Evolutionary conservation across 2,329 filamentous ascomycete genomes (phyloP).

Genomic region (Alternaria triticimaculans): DNA sequence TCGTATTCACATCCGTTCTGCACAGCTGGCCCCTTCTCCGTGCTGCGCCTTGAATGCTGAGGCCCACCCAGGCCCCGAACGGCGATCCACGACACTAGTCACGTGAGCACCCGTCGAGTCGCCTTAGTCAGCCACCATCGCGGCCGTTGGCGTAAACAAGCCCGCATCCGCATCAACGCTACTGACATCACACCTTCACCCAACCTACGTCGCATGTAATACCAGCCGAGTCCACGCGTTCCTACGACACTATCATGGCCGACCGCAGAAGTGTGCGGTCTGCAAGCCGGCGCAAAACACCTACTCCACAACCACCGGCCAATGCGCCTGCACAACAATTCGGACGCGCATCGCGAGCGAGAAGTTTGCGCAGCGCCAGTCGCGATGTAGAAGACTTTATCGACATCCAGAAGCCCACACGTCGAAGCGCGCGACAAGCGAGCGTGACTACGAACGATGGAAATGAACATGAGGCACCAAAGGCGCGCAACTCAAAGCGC

Average conservation of each 20-base stretch:
- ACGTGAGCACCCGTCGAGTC: constrained; percentile 24
- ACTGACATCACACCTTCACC: background rate
- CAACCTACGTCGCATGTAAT: constrained; percentile 13
- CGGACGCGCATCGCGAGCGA: constrained; percentile 34
- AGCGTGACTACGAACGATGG: constrained; percentile 39
- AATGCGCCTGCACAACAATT: constrained; percentile 24
- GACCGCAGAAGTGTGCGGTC: constrained; percentile 42
- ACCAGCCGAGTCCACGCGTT: background rate
- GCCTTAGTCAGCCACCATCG: constrained; percentile 8
- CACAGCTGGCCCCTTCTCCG: constrained; percentile 30
- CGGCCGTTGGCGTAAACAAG: constrained; percentile 11
- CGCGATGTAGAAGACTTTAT: constrained; percentile 41
- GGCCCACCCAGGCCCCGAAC: constrained; percentile 6
- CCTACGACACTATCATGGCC: constrained; percentile 32
- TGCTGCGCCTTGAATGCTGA: constrained; percentile 5
- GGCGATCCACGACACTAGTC: background rate
- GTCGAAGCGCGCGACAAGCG: constrained; percentile 37
- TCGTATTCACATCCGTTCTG: constrained; percentile 17
- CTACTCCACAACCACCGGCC: constrained; percentile 36
- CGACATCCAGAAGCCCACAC: constrained; percentile 27
- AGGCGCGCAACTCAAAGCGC: constrained; percentile 28
- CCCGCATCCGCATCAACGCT: constrained; percentile 10
- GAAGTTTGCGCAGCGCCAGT: constrained; percentile 50
- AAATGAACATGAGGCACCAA: constrained; percentile 23
- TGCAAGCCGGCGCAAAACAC: constrained; percentile 44